Conservation (phyloP, 2,329 filamentous ascomycete species). For the Aspergillus spinulosporus region DNA sequence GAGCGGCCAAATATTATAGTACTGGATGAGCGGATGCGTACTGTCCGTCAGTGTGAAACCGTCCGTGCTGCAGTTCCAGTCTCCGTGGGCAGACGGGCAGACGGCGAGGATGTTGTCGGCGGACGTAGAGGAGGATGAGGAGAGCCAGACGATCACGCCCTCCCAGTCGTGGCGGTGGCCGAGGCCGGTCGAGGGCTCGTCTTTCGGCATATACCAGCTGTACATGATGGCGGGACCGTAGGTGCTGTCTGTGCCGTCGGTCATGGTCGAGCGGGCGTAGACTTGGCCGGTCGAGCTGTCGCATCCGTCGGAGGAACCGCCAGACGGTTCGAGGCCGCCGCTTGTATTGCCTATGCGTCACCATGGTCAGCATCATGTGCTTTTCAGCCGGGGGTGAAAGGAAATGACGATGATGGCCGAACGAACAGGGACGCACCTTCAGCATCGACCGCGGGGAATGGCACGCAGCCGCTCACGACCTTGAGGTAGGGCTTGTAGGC, state of each 20-base stretch:
- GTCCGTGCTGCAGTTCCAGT: constrained; percentile 47
- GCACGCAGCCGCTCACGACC: constrained; percentile 61
- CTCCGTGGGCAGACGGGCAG: constrained; percentile 55
- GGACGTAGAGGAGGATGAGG: constrained; percentile 34
- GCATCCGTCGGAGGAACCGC: constrained; percentile 44
- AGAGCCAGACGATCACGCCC: constrained; percentile 55
- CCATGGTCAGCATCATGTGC: not conserved
- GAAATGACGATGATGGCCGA: too few species aligned
- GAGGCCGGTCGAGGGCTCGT: constrained; percentile 45
- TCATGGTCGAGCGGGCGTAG: constrained; percentile 45
- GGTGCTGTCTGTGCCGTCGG: not conserved
- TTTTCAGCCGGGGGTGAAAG: too few species aligned
- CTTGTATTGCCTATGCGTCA: constrained; percentile 27
- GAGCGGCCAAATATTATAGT: constrained; percentile 51
- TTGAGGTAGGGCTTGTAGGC: constrained; percentile 59
- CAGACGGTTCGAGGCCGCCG: constrained; percentile 46
- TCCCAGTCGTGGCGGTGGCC: constrained; percentile 61
- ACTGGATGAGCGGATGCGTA: constrained; percentile 49
- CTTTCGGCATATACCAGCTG: constrained; percentile 55
- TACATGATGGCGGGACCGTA: constrained; percentile 53
- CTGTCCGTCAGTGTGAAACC: constrained; percentile 43
- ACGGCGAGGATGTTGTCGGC: constrained; percentile 50
- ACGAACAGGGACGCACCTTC: constrained; percentile 15
- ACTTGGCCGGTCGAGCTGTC: constrained; percentile 51
- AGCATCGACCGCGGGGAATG: constrained; percentile 62